Evolutionary conservation across 345 rosid species (phyloP).

Genomic region (Rhizophora apiculata): DNA sequence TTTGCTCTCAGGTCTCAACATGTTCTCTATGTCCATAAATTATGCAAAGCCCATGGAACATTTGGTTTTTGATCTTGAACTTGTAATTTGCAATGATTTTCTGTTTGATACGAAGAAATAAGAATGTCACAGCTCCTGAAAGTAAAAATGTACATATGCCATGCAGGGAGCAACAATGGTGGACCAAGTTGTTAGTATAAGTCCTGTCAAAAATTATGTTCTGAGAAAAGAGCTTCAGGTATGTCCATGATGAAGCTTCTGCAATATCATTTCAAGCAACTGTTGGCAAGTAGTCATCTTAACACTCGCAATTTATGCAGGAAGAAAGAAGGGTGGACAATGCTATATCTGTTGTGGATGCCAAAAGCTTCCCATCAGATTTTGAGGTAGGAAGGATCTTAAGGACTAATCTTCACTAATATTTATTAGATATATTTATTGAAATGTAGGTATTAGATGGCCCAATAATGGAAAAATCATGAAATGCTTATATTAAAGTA

Average conservation of each 20-base stretch:
- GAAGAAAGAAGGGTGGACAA: constrained; percentile 47
- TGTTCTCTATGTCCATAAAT: no score
- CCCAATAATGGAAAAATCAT: not conserved
- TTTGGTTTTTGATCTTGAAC: not conserved
- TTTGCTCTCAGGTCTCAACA: no score
- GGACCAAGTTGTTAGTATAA: constrained; percentile 72
- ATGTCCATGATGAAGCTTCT: constrained; percentile 17
- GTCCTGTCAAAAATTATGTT: constrained; percentile 59
- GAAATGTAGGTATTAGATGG: not conserved
- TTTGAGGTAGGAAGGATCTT: constrained; percentile 45
- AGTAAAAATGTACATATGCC: constrained; percentile 1
- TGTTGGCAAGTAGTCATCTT: constrained; percentile 9
- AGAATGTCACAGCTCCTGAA: not conserved
- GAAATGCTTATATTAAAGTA: constrained; percentile 7
- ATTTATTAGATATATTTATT: not conserved
- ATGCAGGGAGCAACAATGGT: constrained; percentile 91
- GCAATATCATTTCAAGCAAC: constrained; percentile 13
- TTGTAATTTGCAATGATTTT: not conserved
- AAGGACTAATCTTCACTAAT: not conserved
- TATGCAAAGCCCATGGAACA: not conserved
- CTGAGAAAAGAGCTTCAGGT: constrained; percentile 50
- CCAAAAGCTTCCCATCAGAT: constrained; percentile 26
- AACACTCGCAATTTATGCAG: constrained; percentile 41
- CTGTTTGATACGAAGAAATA: not conserved
- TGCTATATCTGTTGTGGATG: constrained; percentile 34